Base-by-base conservation (phyloP, 148 eudicot genomes). In the Mesembryanthemum crystallinum region DNA sequence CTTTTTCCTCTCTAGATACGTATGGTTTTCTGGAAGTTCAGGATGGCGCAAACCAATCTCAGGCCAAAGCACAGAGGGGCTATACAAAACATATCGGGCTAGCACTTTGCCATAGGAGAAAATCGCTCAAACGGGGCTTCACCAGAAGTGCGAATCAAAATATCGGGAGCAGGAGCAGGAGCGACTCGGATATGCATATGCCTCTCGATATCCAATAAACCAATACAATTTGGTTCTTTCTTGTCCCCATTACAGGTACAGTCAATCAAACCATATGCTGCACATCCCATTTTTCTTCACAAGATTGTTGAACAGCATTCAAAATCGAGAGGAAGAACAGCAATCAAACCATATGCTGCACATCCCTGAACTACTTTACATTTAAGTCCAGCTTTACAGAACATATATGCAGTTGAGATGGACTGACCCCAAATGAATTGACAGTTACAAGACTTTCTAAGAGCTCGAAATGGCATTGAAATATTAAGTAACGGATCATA, bases 61-160 rank as follows among this genome's bases (percentile, higher is more conserved):
- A 5, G 96, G 92, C 96, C 96, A 91, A 64, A 91, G 83, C 33
- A 74, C 85, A 14, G 87, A 74, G 1, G 92, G 96, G 43, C 86
- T 85, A 69, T 87, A 89, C 76, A 91, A 67, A 57, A 86, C 39
- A 68, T n/a, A n/a, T n/a, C n/a, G 88, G 83, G 27, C 18, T 13
- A 17, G 85, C 73, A 79, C 88, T 91, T 77, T 91, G 96, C 96
- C 92, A 89, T 49, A 89, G 72, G 11, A 91, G 89, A 69, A 91
- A 91, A 80, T 87, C 89, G 79, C 96, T 91, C 74, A 91, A 74
- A 1, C 96, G 90, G 61, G n/a, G 87, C 81, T 86, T 87, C 96
- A 8, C 96, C 96, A 59, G 96, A 89, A 57, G 92, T 86, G 10
- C 92, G 88, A 17, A 91, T 78, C 32, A 91, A 59, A 42, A 91